Conservation (phyloP, 2,329 filamentous ascomycete genomes). For the Ophiostoma tasmaniense region DNA sequence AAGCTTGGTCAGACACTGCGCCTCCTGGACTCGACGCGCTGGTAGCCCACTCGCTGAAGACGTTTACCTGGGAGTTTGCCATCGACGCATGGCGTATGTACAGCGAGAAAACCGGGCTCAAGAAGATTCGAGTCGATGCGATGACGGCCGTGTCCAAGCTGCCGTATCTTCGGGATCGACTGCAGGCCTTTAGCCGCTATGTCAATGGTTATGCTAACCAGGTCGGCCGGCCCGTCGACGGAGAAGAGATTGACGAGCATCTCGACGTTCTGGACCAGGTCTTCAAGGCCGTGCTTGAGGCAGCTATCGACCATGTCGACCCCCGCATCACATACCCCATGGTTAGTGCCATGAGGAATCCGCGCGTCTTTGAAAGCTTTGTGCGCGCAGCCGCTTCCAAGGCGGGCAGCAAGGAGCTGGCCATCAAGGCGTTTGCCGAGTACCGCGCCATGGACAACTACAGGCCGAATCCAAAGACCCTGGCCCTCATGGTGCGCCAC, state of each 20-base stretch:
- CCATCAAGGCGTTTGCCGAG: conserved; percentile 36
- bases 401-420: conserved; percentile 25
- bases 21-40: conserved; percentile 36
- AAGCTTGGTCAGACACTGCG: not conserved
- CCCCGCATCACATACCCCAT: conserved; percentile 29
- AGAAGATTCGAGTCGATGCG: not conserved
- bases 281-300: conserved; percentile 15
- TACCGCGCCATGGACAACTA: conserved; percentile 37
- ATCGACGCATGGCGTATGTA: conserved; percentile 33
- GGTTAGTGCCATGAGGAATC: conserved; percentile 34
- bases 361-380: conserved; percentile 36
- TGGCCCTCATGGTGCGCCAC: conserved; percentile 38
- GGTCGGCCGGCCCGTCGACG: not conserved
- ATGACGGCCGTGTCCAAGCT: conserved; percentile 30
- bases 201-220: not conserved
- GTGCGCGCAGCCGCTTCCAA: conserved; percentile 29
- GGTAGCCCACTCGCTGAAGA: conserved; percentile 33
- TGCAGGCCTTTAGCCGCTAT: not conserved
- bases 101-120: conserved; percentile 10
- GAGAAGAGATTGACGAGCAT: not conserved
- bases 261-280: not conserved
- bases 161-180: not conserved
- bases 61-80: conserved; percentile 30
- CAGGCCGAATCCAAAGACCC: conserved; percentile 31
- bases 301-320: conserved; percentile 15